Evolutionary conservation across 2,329 filamentous ascomycete genomes (phyloP), one percentile per base, ranked within the genome.

Genomic region (Fusarium transvaalense): DNA sequence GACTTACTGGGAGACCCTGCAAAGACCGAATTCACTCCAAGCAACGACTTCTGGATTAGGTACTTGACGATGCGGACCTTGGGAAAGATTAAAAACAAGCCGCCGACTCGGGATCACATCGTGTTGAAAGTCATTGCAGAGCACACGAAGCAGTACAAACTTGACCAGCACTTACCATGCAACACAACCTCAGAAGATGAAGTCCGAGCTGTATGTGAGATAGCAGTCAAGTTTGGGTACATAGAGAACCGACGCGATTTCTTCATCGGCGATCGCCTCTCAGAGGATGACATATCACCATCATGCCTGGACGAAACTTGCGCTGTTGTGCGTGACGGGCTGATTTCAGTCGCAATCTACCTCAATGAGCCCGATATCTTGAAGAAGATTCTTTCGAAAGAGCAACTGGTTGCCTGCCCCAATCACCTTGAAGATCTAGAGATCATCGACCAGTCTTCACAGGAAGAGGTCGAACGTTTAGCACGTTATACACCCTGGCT

Each of bases 191-290:
- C 9, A 6, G 19, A 62, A 3, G 29, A 23, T 1, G 7, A 21
- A 0, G 9, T 47, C 7, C 17, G 29, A 7, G 1, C 6, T 1
- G 39, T 62, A 1, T 62, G 47, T 2, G 47, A 42, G 34, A 15
- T 53, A 25, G 57, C 29, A 6, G 41, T 56, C 4, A 62, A 47
- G 6, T 14, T 62, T 19, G 59, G 39, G 7, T 46, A 21, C 10
- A 62, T 62, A 3, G 1, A 55, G 6, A 27, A 53, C 2, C 47
- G 59, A 27, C 48, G 48, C 7, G 34, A 62, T 7, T 56, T 62
- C 19, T 62, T 47, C 14, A 8, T 13, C 6, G 37, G 50, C 2
- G 6, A 19, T 2, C 12, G 12, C 5, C 1, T 2, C 0, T 8
- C 1, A 4, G 5, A n/a, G 1, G 9, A 31, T 17, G 6, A 7